Evolutionary conservation across 257 asterid genomes (phyloP), one percentile per base, ranked within the genome.

Genomic region (Cynanchum wilfordii): DNA sequence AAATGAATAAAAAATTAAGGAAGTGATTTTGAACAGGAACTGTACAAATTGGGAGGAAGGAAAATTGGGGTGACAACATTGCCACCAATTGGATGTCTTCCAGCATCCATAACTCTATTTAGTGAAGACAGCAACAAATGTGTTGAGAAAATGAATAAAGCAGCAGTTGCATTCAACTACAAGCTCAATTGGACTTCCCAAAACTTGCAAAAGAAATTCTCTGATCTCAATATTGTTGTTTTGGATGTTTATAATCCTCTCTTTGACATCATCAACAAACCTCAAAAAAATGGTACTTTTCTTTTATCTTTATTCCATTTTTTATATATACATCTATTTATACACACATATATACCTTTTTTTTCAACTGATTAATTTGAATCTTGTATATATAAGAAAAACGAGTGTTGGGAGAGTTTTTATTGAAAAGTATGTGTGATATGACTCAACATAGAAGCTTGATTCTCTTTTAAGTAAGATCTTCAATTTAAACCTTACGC

Each of bases 41-140:
- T 82, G 79, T 83, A 88, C 78, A 77, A 79, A 45, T 36, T 90
- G 84, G 98, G 98, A 82, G 98, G 92, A 72, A 86, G 94, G 73
- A 92, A 82, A 82, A 85, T 92, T 40, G 98, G 98, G 66, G 98
- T 88, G 82, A 81, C 96, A 72, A 92, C 96, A 69, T 71, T 92
- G 81, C 92, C 96, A 57, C 98, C 98, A 70, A 82, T 92, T 22
- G 98, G 98, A 67, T 92, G 98, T 40, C 62, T 90, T 40, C 96
- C 96, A 20, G 90, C 94, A 25, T 86, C 86, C 36, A 92, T 92
- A 24, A 92, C 98, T 29, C 74, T 90, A 75, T 92, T 90, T 57
- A 94, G 98, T 1, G 87, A 87, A 36, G 96, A 86, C 44, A 88
- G 78, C 69, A 88, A 88, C 73, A 83, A 78, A 0, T 92, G 98